Evolutionary conservation across 108 stramenopile species (phyloP).

Genomic region (Conticribra weissflogii): DNA sequence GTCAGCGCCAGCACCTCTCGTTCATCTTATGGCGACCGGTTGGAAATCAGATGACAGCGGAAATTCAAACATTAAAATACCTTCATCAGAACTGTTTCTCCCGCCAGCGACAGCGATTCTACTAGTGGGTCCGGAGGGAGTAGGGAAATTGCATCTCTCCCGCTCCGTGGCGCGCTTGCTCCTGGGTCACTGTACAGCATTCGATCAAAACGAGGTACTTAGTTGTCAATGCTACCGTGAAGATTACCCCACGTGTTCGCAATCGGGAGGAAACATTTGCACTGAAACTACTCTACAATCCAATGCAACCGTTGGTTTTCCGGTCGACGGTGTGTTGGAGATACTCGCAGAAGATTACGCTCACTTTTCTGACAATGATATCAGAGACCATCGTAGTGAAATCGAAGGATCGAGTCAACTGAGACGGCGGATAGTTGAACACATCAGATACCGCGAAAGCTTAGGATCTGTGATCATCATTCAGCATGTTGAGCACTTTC

Average conservation of each 20-base stretch:
- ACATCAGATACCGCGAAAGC: constrained; percentile 28
- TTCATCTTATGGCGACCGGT: constrained; percentile 15
- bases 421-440: constrained; percentile 33
- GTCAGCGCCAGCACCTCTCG: constrained; percentile 1
- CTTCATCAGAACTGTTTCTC: no score
- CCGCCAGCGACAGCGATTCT: no score
- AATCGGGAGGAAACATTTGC: constrained; percentile 9
- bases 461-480: constrained; percentile 39
- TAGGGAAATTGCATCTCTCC: no score
- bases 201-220: no score
- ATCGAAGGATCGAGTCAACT: background rate
- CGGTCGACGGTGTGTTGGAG: constrained; percentile 25
- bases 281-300: background rate
- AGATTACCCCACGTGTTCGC: no score
- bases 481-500: constrained; percentile 39
- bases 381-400: background rate
- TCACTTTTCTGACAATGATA: background rate
- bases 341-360: constrained; percentile 5
- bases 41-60: background rate
- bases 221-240: no score
- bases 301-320: background rate
- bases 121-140: no score
- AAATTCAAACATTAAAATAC: background rate
- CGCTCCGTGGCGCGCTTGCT: no score
- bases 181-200: no score